phyloP scores from a whole-genome alignment of 495 filamentous ascomycete genomes.

The Xylaria acuta region DNA sequence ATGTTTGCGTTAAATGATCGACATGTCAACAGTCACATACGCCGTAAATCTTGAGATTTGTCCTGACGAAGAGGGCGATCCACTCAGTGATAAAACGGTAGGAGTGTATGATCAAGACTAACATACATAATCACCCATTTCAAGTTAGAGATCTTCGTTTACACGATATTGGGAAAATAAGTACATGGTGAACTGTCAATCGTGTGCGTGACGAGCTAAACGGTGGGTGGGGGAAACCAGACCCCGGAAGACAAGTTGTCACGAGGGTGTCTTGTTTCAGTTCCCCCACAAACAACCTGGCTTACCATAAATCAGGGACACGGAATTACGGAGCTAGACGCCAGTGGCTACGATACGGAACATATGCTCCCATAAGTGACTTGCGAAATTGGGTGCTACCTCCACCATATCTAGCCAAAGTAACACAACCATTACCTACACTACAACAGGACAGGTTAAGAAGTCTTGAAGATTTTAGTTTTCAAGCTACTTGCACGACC shows the following conservation, averaged over 20 bases:
- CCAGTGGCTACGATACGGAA: constrained; percentile 20
- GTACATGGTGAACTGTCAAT: constrained; percentile 9
- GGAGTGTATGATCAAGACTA: neutral
- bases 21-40: neutral
- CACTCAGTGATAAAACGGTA: neutral
- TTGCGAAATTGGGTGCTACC: constrained; percentile 16
- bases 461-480: neutral
- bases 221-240: neutral
- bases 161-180: neutral
- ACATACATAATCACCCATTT: neutral
- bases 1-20: neutral
- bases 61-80: neutral
- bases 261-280: constrained; percentile 14
- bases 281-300: constrained; percentile 14
- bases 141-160: neutral
- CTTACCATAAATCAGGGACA: neutral
- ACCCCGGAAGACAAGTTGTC: constrained; percentile 8
- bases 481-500: neutral
- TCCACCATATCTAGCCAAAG: neutral
- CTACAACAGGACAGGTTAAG: neutral
- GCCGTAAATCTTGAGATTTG: neutral
- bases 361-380: constrained; percentile 1
- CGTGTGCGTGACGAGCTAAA: constrained; percentile 3
- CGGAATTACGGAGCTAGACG: neutral
- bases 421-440: neutral